phyloP scores from a whole-genome alignment of 768 basidiomycete species.

The Gyrodon lividus region DNA sequence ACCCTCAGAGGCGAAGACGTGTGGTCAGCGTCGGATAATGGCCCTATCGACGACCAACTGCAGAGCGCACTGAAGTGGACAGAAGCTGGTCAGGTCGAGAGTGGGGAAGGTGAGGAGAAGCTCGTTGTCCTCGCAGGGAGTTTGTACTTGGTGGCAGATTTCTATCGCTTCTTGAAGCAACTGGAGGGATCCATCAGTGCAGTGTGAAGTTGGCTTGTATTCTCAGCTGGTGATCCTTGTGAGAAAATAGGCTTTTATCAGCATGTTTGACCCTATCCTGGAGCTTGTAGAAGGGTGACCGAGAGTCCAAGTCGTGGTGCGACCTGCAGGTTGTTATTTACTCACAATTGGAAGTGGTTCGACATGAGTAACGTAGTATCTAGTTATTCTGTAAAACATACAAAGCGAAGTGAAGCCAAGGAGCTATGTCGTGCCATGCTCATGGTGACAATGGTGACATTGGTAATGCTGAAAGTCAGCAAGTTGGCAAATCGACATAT shows the following conservation, averaged over 20 bases:
- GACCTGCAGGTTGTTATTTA: too few species aligned
- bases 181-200: conserved; percentile 8
- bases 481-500: too few species aligned
- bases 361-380: too few species aligned
- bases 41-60: conserved; percentile 36
- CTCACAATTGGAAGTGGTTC: too few species aligned
- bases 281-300: too few species aligned
- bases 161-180: conserved; percentile 57
- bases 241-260: neutral
- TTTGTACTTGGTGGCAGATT: conserved; percentile 91
- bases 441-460: too few species aligned
- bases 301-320: too few species aligned
- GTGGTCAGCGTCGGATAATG: conserved; percentile 41
- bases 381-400: too few species aligned
- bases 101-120: conserved; percentile 25
- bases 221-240: neutral
- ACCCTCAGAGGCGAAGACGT: conserved; percentile 42
- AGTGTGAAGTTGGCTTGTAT: neutral
- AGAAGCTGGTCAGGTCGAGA: conserved; percentile 11
- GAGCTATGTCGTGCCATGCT: too few species aligned
- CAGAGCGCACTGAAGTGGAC: conserved; percentile 52
- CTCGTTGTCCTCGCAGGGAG: conserved; percentile 84
- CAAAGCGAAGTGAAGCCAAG: too few species aligned
- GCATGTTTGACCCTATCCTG: neutral
- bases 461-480: too few species aligned